Base-by-base conservation (phyloP, 805 yeast species). In the Nakazawaea populi region DNA sequence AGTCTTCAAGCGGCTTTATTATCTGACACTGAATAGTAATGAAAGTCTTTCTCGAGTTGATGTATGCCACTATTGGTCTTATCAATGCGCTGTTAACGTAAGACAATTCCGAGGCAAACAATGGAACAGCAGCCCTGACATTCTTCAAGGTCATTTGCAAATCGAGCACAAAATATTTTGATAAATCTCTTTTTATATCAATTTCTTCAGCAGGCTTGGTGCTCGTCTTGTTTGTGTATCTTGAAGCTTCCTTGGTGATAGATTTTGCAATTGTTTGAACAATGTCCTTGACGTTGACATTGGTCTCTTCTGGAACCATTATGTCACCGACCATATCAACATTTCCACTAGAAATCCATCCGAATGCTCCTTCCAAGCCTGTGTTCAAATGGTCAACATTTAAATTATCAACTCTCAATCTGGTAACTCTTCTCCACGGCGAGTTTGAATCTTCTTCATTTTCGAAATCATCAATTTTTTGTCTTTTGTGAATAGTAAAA, bases 281-380 rank as follows among this genome's bases (percentile, higher is more conserved):
- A n/a, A 82, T 67, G 53, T 80, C 85, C 14, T 66, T 59, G 49
- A 74, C 62, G 45, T 70, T 63, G 41, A 61, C 50, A 35, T 79
- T 77, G 41, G 75, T 73, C 48, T 80, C 83, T 44, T 80, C 79
- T 0, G 96, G 95, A 2, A 90, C 82, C 76, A 84, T 80, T 14
- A 92, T 81, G 62, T 94, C 97, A 6, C 97, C 97, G 55, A 89
- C 71, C 83, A 94, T 85, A 66, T 94, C 97, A 27, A 92, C 98
- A 47, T 82, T 82, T 11, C 99, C 99, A 54, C 80, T 77, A 5
- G 89, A 82, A 51, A 94, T 92, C 99, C 99, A 94, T 6, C 98
- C 97, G 67, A 94, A 89, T 10, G 98, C 96, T 0, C 99, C 99
- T 49, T 83, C 83, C 52, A 88, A 77, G 0, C 97, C 98, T 1